These are phyloP conservation scores for Pseudocercospora fijiensis DNA, from an alignment of 2,329 filamentous ascomycete species.

Conservation along the genomic window DNA sequence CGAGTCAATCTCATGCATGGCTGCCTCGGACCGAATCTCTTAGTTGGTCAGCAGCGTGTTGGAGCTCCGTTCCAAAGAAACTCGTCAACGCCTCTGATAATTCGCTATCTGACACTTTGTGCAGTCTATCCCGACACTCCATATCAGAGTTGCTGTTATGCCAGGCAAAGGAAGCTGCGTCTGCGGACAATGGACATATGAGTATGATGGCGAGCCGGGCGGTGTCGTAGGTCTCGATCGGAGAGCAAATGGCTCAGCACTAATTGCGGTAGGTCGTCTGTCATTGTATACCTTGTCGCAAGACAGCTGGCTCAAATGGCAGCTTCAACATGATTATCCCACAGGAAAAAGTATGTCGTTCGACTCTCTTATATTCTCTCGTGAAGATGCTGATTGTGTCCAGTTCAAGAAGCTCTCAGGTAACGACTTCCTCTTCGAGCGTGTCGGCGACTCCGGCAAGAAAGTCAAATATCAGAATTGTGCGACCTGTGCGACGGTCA, in stretches of 20 bases:
- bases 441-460: constrained; percentile 37
- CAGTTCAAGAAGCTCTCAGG: constrained; percentile 37
- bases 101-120: neutral
- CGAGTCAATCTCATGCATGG: neutral
- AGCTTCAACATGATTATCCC: constrained; percentile 35
- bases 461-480: constrained; percentile 35
- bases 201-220: constrained; percentile 36
- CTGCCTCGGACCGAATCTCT: neutral
- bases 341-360: constrained; percentile 26
- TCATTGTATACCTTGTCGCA: constrained; percentile 37
- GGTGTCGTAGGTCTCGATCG: constrained; percentile 25
- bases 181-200: constrained; percentile 41
- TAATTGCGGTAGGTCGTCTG: constrained; percentile 27
- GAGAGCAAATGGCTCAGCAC: neutral
- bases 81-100: neutral
- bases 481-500: constrained; percentile 33
- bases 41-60: neutral
- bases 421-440: constrained; percentile 26
- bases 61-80: neutral
- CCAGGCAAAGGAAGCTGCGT: constrained; percentile 28
- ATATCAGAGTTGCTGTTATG: constrained; percentile 8
- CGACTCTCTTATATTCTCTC: neutral
- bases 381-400: constrained; percentile 3
- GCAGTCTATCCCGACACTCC: neutral
- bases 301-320: constrained; percentile 36